Base-by-base conservation (phyloP, 352 stramenopile species). In the Globisporangium echinulatum region DNA sequence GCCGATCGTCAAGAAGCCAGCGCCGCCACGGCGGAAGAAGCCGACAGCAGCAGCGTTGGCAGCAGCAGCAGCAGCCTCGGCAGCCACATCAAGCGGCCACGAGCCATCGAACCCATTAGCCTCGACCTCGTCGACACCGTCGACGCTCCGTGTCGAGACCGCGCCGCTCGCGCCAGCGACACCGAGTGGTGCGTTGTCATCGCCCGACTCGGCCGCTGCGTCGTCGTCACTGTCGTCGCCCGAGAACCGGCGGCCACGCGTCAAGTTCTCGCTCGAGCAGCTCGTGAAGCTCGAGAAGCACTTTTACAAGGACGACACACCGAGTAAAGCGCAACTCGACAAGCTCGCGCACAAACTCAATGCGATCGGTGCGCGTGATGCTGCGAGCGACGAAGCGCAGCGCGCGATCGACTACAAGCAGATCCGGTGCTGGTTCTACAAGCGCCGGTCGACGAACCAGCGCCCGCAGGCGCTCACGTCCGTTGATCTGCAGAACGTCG, bases 381-480 rank as follows among this genome's bases (percentile, higher is more conserved):
- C 75, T 4, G 70, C 64, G 36, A 86, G 79, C 38, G 78, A 90
- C 48, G 71, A 70, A 3, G 74, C 75, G 7, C 79, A 90, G 54
- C 68, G 74, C 19, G 77, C 70, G 14, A 89, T 90, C 54, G 85
- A 94, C 66, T 92, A 92, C 71, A 94, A 94, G 68, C 85, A 94
- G 57, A 84, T 94, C 52, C 78, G 85, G 5, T 88, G 85, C 61
- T 94, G 85, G 85, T 94, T 94, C 66, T 94, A 94, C 72, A 94
- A 94, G 64, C 77, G 85, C 13, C 76, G 82, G 52, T 90, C 82
- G 5, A 85, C 79, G 11, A 90, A 92, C 44, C 76, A 88, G 49
- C 82, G 79, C 48, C 82, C 82, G 44, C 82, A 92, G 63, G 79
- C 80, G 17, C 60, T 92, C 11, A 83, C 73, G 19, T 63, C 68